phyloP scores from a whole-genome alignment of 1,139 yeast genomes.

The Fermentozyma sake region DNA sequence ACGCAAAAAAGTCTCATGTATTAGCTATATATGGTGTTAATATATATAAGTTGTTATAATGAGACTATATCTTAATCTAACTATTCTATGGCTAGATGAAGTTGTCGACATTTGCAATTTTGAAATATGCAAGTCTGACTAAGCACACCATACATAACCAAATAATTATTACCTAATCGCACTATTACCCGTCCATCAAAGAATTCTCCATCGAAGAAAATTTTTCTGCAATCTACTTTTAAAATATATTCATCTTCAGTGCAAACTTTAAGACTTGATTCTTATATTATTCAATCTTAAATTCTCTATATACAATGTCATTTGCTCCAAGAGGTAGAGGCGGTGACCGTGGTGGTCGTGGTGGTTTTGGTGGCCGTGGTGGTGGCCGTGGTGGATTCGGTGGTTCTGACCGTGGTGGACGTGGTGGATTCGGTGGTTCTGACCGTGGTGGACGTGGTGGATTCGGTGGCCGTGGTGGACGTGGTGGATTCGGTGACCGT shows the following conservation, averaged over 20 bases:
- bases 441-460: conserved; percentile 29
- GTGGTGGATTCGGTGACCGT: conserved; percentile 29
- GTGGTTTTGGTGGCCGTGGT: conserved; percentile 21
- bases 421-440: conserved; percentile 24
- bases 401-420: conserved; percentile 25
- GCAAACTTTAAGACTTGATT: conserved; percentile 1
- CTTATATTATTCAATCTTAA: conserved; percentile 2
- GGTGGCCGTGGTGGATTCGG: conserved; percentile 35
- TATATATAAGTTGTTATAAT: too few relatives aligned
- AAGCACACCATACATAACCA: conserved; percentile 12
- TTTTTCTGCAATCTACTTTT: conserved; percentile 8
- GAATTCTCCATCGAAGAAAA: conserved; percentile 11
- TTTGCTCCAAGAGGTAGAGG: conserved; percentile 32
- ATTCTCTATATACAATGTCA: conserved; percentile 20
- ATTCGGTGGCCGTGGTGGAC: conserved; percentile 28
- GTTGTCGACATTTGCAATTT: not conserved
- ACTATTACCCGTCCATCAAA: conserved; percentile 17
- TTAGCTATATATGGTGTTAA: too few relatives aligned
- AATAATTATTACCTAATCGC: conserved; percentile 11
- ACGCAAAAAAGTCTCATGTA: too few relatives aligned
- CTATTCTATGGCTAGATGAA: too few relatives aligned
- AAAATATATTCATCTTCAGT: conserved; percentile 5
- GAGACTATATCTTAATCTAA: too few relatives aligned
- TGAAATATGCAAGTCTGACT: conserved; percentile 7
- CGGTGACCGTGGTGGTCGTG: conserved; percentile 18